Evolutionary conservation across 306 rosid species (phyloP).

Genomic region (Albizia julibrissin): DNA sequence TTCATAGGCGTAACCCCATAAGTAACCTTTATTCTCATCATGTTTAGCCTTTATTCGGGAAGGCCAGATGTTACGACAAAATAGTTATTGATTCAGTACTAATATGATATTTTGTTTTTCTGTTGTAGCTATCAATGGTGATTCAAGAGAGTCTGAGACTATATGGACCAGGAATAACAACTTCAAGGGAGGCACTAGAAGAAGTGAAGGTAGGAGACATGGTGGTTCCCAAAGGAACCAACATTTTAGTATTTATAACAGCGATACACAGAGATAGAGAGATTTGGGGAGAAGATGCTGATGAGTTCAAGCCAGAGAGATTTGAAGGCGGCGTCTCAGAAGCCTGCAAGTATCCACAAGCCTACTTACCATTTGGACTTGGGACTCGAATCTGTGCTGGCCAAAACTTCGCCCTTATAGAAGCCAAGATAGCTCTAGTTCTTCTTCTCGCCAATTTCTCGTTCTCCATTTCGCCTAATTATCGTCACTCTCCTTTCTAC

Average conservation of each 20-base stretch:
- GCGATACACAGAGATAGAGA: constrained; percentile 39
- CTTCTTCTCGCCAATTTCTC: constrained; percentile 34
- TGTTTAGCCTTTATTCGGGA: no score
- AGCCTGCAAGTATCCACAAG: constrained; percentile 44
- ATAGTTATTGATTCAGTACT: no score
- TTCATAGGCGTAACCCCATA: no score
- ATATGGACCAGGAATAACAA: constrained; percentile 24
- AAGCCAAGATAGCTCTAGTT: constrained; percentile 25
- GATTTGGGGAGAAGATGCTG: constrained; percentile 37
- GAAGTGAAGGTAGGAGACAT: constrained; percentile 33
- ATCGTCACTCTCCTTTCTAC: constrained; percentile 33
- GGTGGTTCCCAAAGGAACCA: constrained; percentile 40
- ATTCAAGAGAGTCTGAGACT: constrained; percentile 46
- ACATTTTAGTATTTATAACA: constrained; percentile 19
- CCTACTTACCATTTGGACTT: constrained; percentile 40
- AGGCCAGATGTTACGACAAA: no score
- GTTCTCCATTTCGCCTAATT: constrained; percentile 38
- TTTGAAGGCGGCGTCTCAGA: constrained; percentile 30
- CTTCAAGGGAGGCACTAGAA: constrained; percentile 36
- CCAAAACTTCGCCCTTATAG: constrained; percentile 27
- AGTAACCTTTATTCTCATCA: no score
- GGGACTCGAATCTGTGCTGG: constrained; percentile 41
- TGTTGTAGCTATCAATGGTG: constrained; percentile 40
- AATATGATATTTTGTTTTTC: no score
- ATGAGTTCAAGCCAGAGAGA: constrained; percentile 43